Conservation (phyloP, 2,329 filamentous ascomycete species). For the Fonsecaea multimorphosa region DNA sequence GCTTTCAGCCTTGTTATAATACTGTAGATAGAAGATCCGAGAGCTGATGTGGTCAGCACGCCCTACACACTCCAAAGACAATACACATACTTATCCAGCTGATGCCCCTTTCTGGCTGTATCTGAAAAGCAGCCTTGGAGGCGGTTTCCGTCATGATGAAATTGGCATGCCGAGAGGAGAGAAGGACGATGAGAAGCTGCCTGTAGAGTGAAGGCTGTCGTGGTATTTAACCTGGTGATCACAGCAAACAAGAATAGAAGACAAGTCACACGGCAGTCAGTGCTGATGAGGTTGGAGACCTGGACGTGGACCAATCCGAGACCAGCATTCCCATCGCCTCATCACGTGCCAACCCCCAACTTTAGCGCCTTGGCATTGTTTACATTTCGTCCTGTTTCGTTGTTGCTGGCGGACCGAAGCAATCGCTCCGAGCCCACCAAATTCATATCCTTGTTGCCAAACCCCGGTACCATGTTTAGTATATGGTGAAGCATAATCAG, state of each 20-base stretch:
- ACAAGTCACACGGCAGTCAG: slow-evolving; percentile 19
- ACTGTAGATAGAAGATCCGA: slow-evolving; percentile 91
- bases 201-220: not conserved
- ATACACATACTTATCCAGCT: slow-evolving; percentile 62
- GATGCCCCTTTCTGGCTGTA: slow-evolving; percentile 69
- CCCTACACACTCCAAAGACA: not conserved
- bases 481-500: not conserved
- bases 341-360: not conserved
- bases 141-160: slow-evolving; percentile 28
- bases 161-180: slow-evolving; percentile 16
- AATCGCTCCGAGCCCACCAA: slow-evolving; percentile 1
- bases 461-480: slow-evolving; percentile 17
- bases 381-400: slow-evolving; percentile 21
- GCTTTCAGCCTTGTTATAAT: slow-evolving; percentile 86
- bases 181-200: not conserved
- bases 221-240: slow-evolving; percentile 12
- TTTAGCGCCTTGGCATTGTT: slow-evolving; percentile 26
- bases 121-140: slow-evolving; percentile 55
- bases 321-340: not conserved
- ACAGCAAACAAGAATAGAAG: slow-evolving; percentile 11
- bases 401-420: not conserved
- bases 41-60: slow-evolving; percentile 59
- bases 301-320: not conserved
- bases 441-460: slow-evolving; percentile 5
- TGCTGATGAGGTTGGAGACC: not conserved